Percentiles rank a stretch among this genome's conserved stretches.
Conservation (phyloP, 768 basidiomycete genomes). For the Cantharellus cinnabarinus region DNA sequence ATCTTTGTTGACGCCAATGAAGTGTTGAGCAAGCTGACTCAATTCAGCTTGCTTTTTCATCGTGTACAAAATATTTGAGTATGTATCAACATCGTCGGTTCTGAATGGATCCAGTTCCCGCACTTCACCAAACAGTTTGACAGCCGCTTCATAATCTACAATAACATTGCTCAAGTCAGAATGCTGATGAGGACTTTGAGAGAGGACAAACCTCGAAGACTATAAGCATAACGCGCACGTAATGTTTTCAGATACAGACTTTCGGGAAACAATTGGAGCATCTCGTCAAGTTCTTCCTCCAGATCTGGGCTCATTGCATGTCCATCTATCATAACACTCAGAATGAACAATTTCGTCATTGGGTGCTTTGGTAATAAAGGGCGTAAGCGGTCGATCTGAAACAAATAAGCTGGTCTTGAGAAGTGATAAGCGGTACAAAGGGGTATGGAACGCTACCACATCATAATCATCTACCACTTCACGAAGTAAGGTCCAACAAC, state of each 20-base stretch:
- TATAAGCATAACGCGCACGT: slow-evolving; percentile 71
- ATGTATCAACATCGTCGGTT: slow-evolving; percentile 87
- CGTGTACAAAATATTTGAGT: slow-evolving; percentile 92
- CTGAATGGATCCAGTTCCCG: slow-evolving; percentile 65
- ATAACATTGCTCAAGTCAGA: neutral
- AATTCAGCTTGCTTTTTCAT: slow-evolving; percentile 76
- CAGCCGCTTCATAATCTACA: slow-evolving; percentile 74
- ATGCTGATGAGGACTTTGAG: neutral
- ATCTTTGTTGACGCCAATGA: slow-evolving; percentile 73
- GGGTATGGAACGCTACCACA: slow-evolving; percentile 21
- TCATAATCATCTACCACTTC: slow-evolving; percentile 11
- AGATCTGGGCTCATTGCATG: slow-evolving; percentile 80
- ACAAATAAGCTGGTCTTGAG: neutral
- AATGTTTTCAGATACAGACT: slow-evolving; percentile 76
- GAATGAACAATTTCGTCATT: slow-evolving; percentile 52
- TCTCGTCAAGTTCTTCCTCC: slow-evolving; percentile 55
- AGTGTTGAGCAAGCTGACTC: slow-evolving; percentile 80
- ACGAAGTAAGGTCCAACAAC: slow-evolving; percentile 59
- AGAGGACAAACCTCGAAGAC: slow-evolving; percentile 53
- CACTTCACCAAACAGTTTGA: slow-evolving; percentile 68
- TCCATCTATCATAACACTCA: slow-evolving; percentile 75
- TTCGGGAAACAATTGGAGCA: slow-evolving; percentile 62
- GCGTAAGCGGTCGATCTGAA: slow-evolving; percentile 3
- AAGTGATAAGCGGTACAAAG: slow-evolving; percentile 44
- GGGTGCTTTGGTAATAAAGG: slow-evolving; percentile 4